Evolutionary conservation across 306 rosid species (phyloP).

Genomic region (Pterocarpus macrocarpus): DNA sequence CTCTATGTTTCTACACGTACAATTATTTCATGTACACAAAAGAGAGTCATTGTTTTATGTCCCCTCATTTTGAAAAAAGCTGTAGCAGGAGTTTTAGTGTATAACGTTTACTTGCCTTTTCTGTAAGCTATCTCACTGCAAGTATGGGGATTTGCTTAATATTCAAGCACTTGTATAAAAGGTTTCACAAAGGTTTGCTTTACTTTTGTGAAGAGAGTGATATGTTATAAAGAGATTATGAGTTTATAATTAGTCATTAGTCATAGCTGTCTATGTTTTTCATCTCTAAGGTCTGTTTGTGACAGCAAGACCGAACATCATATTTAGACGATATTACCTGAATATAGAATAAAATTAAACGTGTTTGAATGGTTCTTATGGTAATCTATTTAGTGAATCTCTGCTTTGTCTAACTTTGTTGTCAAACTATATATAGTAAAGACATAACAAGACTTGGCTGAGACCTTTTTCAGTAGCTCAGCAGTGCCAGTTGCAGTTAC

Average conservation of each 20-base stretch:
- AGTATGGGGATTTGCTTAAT: conserved; percentile 13
- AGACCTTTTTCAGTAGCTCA: not conserved
- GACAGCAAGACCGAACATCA: not conserved
- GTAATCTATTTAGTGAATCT: not conserved
- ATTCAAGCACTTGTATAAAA: conserved; percentile 16
- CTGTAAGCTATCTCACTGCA: not conserved
- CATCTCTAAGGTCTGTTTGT: not conserved
- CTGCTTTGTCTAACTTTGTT: not conserved
- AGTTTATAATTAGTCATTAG: not conserved
- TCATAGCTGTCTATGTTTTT: not conserved
- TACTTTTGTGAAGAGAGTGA: not conserved
- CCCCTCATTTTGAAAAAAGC: conserved; percentile 19
- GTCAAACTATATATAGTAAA: not conserved
- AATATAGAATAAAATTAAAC: not conserved
- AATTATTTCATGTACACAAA: conserved; percentile 14
- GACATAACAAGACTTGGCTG: not conserved
- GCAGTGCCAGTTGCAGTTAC: too few relatives aligned
- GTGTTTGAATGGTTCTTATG: not conserved
- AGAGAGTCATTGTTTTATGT: conserved; percentile 4
- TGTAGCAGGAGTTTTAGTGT: conserved; percentile 9
- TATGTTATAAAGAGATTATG: conserved; percentile 1
- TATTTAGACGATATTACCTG: not conserved
- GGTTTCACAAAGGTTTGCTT: conserved; percentile 11
- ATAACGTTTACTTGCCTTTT: not conserved
- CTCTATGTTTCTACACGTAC: conserved; percentile 34